Percentiles rank a stretch among this genome's conserved stretches.
Evolutionary conservation across 495 filamentous ascomycete species (phyloP).

Genomic region (Annulohypoxylon stygium): DNA sequence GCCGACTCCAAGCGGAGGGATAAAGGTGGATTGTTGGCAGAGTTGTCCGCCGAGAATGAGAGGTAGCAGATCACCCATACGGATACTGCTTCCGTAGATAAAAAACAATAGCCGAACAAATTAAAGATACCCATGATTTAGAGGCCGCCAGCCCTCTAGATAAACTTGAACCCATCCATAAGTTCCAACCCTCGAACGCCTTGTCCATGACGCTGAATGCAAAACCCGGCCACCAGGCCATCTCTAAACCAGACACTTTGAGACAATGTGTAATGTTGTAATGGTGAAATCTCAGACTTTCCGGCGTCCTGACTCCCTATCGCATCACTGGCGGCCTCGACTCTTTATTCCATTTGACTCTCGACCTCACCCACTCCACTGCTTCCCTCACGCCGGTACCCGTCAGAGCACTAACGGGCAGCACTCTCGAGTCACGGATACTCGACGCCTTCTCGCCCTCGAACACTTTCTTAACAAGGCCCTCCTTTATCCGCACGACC

Average conservation of each 20-base stretch:
- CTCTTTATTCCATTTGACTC: constrained; percentile 98
- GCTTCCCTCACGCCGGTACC: constrained; percentile 94
- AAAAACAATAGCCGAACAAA: constrained; percentile 24
- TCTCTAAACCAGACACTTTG: constrained; percentile 13
- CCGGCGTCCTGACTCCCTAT: constrained; percentile 63
- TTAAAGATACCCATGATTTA: constrained; percentile 52
- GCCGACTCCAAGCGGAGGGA: constrained; percentile 82
- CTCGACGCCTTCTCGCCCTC: constrained; percentile 89
- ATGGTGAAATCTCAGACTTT: not conserved
- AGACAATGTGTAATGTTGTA: not conserved
- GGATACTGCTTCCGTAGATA: constrained; percentile 32
- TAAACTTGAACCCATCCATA: constrained; percentile 35
- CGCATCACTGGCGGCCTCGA: constrained; percentile 91
- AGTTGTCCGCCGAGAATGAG: constrained; percentile 88
- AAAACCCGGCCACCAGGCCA: constrained; percentile 21
- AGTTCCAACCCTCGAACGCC: constrained; percentile 42
- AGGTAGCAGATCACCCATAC: constrained; percentile 54
- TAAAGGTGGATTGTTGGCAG: constrained; percentile 78
- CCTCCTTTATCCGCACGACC: constrained; percentile 96
- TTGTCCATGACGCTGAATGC: constrained; percentile 44
- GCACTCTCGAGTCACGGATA: constrained; percentile 87
- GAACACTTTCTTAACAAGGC: constrained; percentile 91
- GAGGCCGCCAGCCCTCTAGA: constrained; percentile 33
- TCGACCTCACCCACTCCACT: constrained; percentile 91
- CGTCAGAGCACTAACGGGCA: constrained; percentile 91